Base-by-base conservation (phyloP, 2,329 filamentous ascomycete species). In the Teratosphaeria nubilosa region DNA sequence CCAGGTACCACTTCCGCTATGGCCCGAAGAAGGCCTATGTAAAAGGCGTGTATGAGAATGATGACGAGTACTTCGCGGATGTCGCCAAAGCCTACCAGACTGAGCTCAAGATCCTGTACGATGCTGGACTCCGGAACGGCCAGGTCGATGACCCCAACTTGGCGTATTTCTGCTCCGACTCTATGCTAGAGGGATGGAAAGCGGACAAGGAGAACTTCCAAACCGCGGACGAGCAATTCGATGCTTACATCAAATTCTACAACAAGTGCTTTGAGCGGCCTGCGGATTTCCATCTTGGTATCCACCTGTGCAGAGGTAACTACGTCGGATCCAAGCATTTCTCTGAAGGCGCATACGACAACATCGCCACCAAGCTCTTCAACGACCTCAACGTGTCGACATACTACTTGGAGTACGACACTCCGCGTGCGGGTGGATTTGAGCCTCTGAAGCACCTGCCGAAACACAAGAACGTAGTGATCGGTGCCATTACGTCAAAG, bases 231-330 rank as follows among this genome's bases (percentile, higher is more conserved):
- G 83, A 85, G 62, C 82, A 89, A 41, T 82, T 91, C 30, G 85
- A 89, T 64, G 82, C 85, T 32, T 91, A 91, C 74, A 87, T 91
- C 70, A 77, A 80, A 60, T 82, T 89, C 63, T 91, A 91, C 78
- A 91, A 91, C 71, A 84, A 88, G 72, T 83, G 79, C 68, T 69
- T 70, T 62, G 60, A 80, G 66, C 75, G 82, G 0, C 86, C 87
- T 0, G 71, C 77, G 1, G 87, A 91, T 69, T 81, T 91, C 78
- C 86, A 90, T 73, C 80, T 88, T 1, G 88, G 88, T 53, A 85
- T 91, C n/a, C 88, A 91, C 69, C 77, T 91, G 56, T 91, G 88
- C 78, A 69, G 76, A 56, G 76, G 76, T n/a, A 78, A 78, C 66
- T 78, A 76, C 58, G 72, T 77, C 30, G 73, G 74, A 56, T 74